Evolutionary conservation across 2,329 filamentous ascomycete species (phyloP), one percentile per base, ranked within the genome.

Genomic region (Pseudogymnoascus sp.): DNA sequence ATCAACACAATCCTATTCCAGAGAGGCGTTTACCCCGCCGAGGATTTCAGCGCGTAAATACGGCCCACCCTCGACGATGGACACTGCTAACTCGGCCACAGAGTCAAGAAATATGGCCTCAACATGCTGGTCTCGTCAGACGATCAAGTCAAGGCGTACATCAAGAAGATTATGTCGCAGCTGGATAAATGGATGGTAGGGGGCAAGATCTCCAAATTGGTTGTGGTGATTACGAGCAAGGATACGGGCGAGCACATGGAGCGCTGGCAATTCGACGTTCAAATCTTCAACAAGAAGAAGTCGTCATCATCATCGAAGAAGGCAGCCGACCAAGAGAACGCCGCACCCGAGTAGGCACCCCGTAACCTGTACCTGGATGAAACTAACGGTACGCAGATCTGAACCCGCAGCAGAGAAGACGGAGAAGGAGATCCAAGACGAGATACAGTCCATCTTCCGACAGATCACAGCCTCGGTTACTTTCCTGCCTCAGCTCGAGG

Each of bases 121-220:
- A 97, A 96, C 71, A 62, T 50, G 22, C 39, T 68, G 87, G 92
- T 97, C 59, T 95, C 93, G 33, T 85, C 91, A 65, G 94, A 99
- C 74, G 94, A 97, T 78, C 93, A 99, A 77, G 94, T 99, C 72
- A 96, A 96, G 76, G 91, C 92, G 33, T 99, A 99, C 77, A 96
- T 99, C 80, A 97, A 96, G 76, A 96, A 95, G 77, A 97, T 99
- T 78, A 99, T 97, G 92, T 87, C 87, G 28, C 94, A 99, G 76
- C 84, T 99, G 62, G 93, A 95, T 78, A 91, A 90, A 73, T 99
- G 94, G 94, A 97, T 97, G 91, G 82, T 91, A 60, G 90, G 89
- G 69, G 91, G 92, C 73, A 97, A 99, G 76, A 97, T 99, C 72
- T 95, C 90, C 59, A 97, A 96, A 75, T 85, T 99, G 11, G 92